A percentile compares a stretch with the other conserved stretches of the same genome.
These are phyloP conservation scores for Coemansia sp. DNA, from an alignment of 192 early-diverging fungal species.

Conservation along the genomic window DNA sequence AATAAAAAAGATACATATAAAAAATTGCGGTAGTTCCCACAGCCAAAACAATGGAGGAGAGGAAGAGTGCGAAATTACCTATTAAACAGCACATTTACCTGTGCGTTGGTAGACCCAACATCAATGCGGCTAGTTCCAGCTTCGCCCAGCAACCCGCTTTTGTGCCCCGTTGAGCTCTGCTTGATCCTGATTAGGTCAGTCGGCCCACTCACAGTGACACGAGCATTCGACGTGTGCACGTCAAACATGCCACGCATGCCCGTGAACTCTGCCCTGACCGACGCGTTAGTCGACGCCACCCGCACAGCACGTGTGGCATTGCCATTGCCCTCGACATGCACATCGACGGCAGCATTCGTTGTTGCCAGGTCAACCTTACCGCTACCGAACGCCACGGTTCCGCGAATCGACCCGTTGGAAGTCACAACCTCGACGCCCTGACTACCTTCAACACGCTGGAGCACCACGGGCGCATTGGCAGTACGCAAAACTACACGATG, in stretches of 20 bases:
- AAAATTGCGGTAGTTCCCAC: not conserved
- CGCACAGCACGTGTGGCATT: not conserved
- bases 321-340: slow-evolving; percentile 2
- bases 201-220: slow-evolving; percentile 4
- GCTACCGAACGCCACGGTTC: not conserved
- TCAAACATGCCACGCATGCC: slow-evolving; percentile 27
- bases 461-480: slow-evolving; percentile 11
- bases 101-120: slow-evolving; percentile 18
- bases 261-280: not conserved
- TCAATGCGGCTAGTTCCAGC: slow-evolving; percentile 6
- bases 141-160: slow-evolving; percentile 15
- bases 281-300: slow-evolving; percentile 18
- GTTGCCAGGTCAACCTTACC: not conserved
- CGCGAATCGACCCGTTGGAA: slow-evolving; percentile 20
- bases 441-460: not conserved
- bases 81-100: slow-evolving; percentile 11
- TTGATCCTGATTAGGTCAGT: not conserved
- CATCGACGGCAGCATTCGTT: slow-evolving; percentile 13
- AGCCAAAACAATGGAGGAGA: too few relatives aligned
- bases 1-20: too few relatives aligned
- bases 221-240: slow-evolving; percentile 23
- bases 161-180: not conserved
- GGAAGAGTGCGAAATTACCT: too few relatives aligned
- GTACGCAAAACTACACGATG: not conserved
- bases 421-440: not conserved